phyloP scores from a whole-genome alignment of 441 rosid genomes.

The Bruguiera hainesii region DNA sequence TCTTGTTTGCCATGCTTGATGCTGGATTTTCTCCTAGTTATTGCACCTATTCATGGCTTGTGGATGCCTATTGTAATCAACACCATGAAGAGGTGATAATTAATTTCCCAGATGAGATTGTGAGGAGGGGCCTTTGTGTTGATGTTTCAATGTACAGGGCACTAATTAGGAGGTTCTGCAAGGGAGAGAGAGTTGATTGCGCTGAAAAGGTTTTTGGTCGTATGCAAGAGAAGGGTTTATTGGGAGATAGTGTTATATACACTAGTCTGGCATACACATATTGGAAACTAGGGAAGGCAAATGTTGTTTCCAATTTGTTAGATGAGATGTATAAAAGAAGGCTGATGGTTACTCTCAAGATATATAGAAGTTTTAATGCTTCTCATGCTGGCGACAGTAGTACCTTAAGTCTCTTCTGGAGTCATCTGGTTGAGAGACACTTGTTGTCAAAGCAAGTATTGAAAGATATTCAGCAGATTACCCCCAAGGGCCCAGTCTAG shows the following conservation, averaged over 20 bases:
- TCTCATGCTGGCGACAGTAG: constrained; percentile 50
- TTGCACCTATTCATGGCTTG: constrained; percentile 74
- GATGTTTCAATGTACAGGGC: constrained; percentile 77
- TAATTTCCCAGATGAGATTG: constrained; percentile 56
- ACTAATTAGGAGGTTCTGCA: constrained; percentile 80
- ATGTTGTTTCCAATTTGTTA: constrained; percentile 47
- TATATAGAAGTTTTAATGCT: constrained; percentile 57
- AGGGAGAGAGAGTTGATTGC: constrained; percentile 51
- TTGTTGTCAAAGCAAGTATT: constrained; percentile 61
- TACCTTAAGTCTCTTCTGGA: constrained; percentile 66
- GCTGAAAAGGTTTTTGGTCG: constrained; percentile 47
- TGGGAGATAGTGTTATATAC: constrained; percentile 68
- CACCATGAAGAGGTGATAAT: constrained; percentile 44
- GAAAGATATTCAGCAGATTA: constrained; percentile 39
- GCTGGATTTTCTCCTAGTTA: constrained; percentile 78
- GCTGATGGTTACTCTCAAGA: constrained; percentile 66
- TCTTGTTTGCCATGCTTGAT: constrained; percentile 61
- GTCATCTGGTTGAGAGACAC: constrained; percentile 55
- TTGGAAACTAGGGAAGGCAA: constrained; percentile 69
- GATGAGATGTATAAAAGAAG: constrained; percentile 75
- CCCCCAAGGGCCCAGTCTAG: too few species aligned
- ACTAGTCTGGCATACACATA: constrained; percentile 66
- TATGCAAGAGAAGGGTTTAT: constrained; percentile 66
- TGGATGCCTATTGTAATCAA: constrained; percentile 62
- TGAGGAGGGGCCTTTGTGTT: constrained; percentile 46